Evolutionary conservation across 2,329 filamentous ascomycete genomes (phyloP), one percentile per base, ranked within the genome.

Genomic region (Claviceps lovelessii): DNA sequence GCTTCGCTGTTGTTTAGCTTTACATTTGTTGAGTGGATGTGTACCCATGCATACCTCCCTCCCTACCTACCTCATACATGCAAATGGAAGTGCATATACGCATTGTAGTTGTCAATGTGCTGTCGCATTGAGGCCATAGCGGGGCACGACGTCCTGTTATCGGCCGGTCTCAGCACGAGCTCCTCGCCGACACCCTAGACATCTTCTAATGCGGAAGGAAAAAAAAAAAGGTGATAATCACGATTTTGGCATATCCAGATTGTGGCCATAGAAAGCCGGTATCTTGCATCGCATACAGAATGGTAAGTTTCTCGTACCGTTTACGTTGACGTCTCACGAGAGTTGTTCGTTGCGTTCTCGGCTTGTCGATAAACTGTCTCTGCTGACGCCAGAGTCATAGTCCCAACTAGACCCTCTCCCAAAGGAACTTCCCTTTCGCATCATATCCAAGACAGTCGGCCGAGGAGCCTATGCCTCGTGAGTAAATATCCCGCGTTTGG

Each of bases 381-480:
- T 19, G 47, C 46, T 54, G 47, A 56, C 45, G 48, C 41, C 19
- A 28, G 33, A 49, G 8, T 13, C 31, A 19, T 17, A 95, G 79
- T 95, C 90, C 61, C 93, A 98, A 73, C 74, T 90, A 62, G 90
- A 90, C 65, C 90, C 91, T 60, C 75, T 97, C 52, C 93, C 93
- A 29, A 75, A 65, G 58, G 83, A 95, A 65, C 77, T 98, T 51
- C 93, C 93, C 53, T 98, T 98, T 70, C 84, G 91, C 60, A 85
- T 98, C 65, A 80, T 98, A 64, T 97, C 93, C 57, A 93, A 93
- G 69, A 98, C 93, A 15, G 95, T 98, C 63, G 93, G 93, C 55
- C 86, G 89, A 67, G 93, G 93, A 63, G 93, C 93, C 62, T 98
- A 98, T 78, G 93, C 93, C 68, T 97, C 90, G 91, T 96, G 73